A percentile compares a stretch with the other conserved stretches of the same genome.
Evolutionary conservation across 805 yeast genomes (phyloP).

Genomic region (Pichia exigua): DNA sequence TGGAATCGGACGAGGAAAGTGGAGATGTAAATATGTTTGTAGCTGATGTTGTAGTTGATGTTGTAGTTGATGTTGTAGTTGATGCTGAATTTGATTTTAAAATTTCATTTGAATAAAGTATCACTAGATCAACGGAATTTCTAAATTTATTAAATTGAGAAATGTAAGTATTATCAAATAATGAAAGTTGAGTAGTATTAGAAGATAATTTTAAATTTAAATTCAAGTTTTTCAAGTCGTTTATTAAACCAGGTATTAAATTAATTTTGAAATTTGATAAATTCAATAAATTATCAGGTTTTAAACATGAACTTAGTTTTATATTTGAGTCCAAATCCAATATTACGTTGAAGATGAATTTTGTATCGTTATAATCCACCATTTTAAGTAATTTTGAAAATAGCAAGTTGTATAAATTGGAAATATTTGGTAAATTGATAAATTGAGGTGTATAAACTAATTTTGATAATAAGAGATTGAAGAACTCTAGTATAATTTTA

Average conservation of each 20-base stretch:
- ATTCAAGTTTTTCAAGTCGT: constrained; percentile 7
- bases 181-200: not conserved
- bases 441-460: constrained; percentile 10
- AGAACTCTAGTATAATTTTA: constrained; percentile 20
- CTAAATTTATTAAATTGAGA: not conserved
- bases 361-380: constrained; percentile 14
- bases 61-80: not conserved
- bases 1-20: not conserved
- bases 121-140: constrained; percentile 4
- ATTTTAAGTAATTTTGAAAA: constrained; percentile 10
- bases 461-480: constrained; percentile 10
- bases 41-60: constrained; percentile 1
- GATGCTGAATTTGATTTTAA: not conserved
- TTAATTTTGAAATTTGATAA: constrained; percentile 2
- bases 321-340: constrained; percentile 6
- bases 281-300: not conserved
- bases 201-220: constrained; percentile 1
- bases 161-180: not conserved
- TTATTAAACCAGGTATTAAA: constrained; percentile 9
- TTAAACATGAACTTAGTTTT: constrained; percentile 2
- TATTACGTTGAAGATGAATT: constrained; percentile 9
- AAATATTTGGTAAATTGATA: not conserved
- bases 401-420: not conserved
- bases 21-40: not conserved
- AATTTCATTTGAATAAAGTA: constrained; percentile 7